These are phyloP conservation scores for Phyllosticta citrichinensis DNA, from an alignment of 2,329 filamentous ascomycete genomes.

Conservation along the genomic window DNA sequence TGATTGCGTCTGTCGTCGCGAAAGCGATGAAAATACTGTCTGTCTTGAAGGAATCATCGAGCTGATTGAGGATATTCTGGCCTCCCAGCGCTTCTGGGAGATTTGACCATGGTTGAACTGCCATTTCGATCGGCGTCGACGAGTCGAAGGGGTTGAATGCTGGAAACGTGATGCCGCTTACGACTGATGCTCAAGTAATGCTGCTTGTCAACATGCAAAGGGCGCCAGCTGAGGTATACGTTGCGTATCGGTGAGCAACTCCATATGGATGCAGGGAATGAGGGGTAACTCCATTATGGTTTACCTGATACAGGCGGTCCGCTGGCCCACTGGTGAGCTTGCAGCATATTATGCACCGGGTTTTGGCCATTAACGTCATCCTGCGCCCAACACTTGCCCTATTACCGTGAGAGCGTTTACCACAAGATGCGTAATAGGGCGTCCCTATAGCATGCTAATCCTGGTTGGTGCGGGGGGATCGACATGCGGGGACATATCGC, in stretches of 20 bases:
- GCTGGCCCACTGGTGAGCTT: neutral
- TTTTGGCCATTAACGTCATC: neutral
- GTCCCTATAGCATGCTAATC: neutral
- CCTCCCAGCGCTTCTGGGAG: slow-evolving; percentile 23
- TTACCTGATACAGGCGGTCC: neutral
- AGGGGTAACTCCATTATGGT: neutral
- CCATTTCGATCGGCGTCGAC: neutral
- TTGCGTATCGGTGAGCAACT: neutral
- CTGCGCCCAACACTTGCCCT: neutral
- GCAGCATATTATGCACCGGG: neutral
- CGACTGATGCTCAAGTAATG: neutral
- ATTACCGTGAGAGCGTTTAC: neutral
- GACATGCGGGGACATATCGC: neutral
- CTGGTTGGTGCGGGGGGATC: neutral
- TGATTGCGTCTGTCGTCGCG: slow-evolving; percentile 25
- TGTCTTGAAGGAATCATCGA: slow-evolving; percentile 23
- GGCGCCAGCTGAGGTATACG: neutral
- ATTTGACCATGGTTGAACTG: slow-evolving; percentile 20
- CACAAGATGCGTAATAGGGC: neutral
- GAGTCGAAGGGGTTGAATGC: neutral
- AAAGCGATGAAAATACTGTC: slow-evolving; percentile 27
- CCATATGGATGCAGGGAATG: neutral
- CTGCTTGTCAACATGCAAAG: neutral
- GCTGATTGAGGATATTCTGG: slow-evolving; percentile 18
- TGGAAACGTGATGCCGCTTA: neutral